phyloP scores from a whole-genome alignment of 2,329 filamentous ascomycete species.

The Scopulariopsis brevicaulis region DNA sequence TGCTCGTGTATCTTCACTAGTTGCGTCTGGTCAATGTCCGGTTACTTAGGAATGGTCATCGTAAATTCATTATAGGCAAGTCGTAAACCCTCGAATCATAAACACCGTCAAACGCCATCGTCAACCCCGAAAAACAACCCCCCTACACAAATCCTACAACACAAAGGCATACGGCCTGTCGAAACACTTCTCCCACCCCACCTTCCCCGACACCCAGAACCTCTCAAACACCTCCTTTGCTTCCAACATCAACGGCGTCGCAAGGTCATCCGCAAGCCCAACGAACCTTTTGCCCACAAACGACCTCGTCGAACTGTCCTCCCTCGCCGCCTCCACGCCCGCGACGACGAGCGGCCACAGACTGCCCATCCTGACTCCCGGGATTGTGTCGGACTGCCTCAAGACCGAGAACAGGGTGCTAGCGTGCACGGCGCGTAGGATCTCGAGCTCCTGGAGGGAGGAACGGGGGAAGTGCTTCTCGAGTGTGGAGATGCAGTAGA shows the following conservation, averaged over 20 bases:
- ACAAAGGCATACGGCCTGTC: conserved; percentile 10
- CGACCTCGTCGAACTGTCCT: not conserved
- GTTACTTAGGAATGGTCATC: too few relatives aligned
- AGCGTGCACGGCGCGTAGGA: not conserved
- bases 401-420: not conserved
- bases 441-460: not conserved
- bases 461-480: not conserved
- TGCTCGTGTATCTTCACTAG: too few relatives aligned
- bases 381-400: not conserved
- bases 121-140: not conserved
- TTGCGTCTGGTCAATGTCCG: too few relatives aligned
- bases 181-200: conserved; percentile 3
- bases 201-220: conserved; percentile 2
- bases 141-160: conserved; percentile 6
- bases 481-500: not conserved
- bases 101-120: too few relatives aligned
- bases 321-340: not conserved
- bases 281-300: not conserved
- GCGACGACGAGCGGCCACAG: not conserved
- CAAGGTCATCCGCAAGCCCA: not conserved
- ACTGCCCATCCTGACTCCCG: not conserved
- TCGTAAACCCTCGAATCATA: too few relatives aligned
- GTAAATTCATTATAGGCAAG: too few relatives aligned
- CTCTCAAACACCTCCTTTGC: not conserved
- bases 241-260: not conserved